These are phyloP conservation scores for Mucor racemosus DNA, from an alignment of 371 early-diverging fungal genomes.

Conservation along the genomic window DNA sequence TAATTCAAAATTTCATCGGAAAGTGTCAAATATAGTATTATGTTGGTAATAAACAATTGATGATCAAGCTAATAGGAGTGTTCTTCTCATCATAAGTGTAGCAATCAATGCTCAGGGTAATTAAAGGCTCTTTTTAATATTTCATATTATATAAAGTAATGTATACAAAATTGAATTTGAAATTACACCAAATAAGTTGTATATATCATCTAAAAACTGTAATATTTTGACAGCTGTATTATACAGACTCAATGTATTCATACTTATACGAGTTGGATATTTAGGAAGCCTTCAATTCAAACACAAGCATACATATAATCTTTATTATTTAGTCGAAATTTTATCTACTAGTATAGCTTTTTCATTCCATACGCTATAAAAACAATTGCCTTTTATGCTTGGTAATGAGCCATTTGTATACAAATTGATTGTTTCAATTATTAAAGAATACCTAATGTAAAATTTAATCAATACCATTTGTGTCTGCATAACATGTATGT, in stretches of 20 bases:
- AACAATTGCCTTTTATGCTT: no score
- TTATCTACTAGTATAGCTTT: no score
- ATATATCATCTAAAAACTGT: background rate
- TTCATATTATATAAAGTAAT: background rate
- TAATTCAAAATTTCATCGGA: background rate
- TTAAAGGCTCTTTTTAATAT: background rate
- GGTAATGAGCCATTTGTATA: no score
- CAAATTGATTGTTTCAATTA: background rate
- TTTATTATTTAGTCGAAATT: no score
- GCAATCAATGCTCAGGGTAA: background rate
- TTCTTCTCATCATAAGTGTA: background rate
- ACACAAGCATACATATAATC: no score
- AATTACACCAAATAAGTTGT: background rate
- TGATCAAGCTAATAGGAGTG: background rate
- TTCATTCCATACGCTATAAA: no score
- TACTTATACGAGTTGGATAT: no score
- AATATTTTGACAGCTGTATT: background rate
- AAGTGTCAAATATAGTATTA: background rate
- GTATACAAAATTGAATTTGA: background rate
- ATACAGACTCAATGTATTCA: background rate
- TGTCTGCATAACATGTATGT: background rate
- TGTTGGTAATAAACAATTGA: background rate
- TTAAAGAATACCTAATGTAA: background rate
- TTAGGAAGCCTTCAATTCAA: no score
- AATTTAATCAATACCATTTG: background rate